These are phyloP conservation scores for Alnus glutinosa DNA, from an alignment of 306 rosid species.

Conservation along the genomic window DNA sequence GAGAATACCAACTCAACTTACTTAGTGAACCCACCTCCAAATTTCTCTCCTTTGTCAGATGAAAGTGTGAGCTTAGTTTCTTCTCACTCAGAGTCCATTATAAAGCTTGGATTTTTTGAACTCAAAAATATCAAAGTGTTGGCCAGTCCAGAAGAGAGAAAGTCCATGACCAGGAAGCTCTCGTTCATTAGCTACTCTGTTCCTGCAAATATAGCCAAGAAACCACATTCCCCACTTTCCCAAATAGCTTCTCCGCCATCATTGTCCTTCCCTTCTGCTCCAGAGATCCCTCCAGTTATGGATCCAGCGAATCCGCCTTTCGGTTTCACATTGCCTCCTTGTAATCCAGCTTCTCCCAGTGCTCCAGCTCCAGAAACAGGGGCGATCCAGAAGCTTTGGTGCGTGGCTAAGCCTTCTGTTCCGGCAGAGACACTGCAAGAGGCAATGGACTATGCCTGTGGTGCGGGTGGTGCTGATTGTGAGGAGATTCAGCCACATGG, in stretches of 20 bases:
- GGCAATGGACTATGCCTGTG: slow-evolving; percentile 90
- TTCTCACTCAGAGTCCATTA: slow-evolving; percentile 47
- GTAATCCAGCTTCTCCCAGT: slow-evolving; percentile 47
- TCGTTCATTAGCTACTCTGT: slow-evolving; percentile 42
- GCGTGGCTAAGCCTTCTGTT: slow-evolving; percentile 93
- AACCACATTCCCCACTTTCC: slow-evolving; percentile 49
- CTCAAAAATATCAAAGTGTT: slow-evolving; percentile 41
- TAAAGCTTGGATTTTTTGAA: slow-evolving; percentile 55
- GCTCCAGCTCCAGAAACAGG: slow-evolving; percentile 50
- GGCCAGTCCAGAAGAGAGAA: slow-evolving; percentile 31
- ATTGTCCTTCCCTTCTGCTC: slow-evolving; percentile 35
- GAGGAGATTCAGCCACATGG: slow-evolving; percentile 63
- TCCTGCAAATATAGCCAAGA: slow-evolving; percentile 48
- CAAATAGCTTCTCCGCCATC: slow-evolving; percentile 48
- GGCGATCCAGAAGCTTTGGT: slow-evolving; percentile 66
- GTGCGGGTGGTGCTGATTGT: slow-evolving; percentile 85
- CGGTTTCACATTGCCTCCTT: slow-evolving; percentile 59
- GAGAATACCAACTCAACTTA: slow-evolving; percentile 55
- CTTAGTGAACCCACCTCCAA: slow-evolving; percentile 42
- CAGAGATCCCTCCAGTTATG: slow-evolving; percentile 43
- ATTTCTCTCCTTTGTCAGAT: slow-evolving; percentile 40
- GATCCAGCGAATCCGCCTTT: slow-evolving; percentile 62
- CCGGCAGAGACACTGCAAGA: slow-evolving; percentile 69
- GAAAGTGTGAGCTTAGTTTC: slow-evolving; percentile 43
- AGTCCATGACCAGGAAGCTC: slow-evolving; percentile 55